Conservation (phyloP, 441 rosid genomes). For the Bocquillonia castaneifolia region DNA sequence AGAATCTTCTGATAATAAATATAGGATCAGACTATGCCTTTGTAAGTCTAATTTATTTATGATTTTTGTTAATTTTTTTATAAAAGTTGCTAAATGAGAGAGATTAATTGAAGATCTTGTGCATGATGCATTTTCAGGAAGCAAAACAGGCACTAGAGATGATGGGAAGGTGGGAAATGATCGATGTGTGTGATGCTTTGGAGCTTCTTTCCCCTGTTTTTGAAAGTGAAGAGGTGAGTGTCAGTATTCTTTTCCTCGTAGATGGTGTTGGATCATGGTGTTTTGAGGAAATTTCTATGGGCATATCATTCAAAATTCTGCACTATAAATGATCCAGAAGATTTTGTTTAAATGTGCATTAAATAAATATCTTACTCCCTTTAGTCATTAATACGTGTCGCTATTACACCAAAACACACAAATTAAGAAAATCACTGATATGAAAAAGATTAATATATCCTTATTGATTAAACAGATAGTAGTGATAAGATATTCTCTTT, state of each 20-base stretch:
- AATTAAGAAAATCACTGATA: too few species aligned
- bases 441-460: too few species aligned
- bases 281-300: not conserved
- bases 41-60: not conserved
- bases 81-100: constrained; percentile 4
- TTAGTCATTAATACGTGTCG: too few species aligned
- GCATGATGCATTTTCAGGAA: constrained; percentile 60
- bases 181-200: constrained; percentile 92
- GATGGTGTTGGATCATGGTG: not conserved
- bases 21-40: constrained; percentile 1
- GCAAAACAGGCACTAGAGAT: constrained; percentile 91
- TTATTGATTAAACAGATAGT: too few species aligned
- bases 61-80: not conserved
- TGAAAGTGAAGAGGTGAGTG: constrained; percentile 91
- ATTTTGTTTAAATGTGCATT: not conserved
- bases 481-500: too few species aligned
- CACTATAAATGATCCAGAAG: not conserved
- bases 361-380: too few species aligned
- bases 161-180: constrained; percentile 91
- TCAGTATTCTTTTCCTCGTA: not conserved
- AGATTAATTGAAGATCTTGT: constrained; percentile 22
- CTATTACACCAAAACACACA: too few species aligned
- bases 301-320: not conserved
- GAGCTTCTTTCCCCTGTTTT: constrained; percentile 93
- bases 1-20: not conserved